Evolutionary conservation across 768 basidiomycete species (phyloP).

Genomic region (Asterophora parasitica): DNA sequence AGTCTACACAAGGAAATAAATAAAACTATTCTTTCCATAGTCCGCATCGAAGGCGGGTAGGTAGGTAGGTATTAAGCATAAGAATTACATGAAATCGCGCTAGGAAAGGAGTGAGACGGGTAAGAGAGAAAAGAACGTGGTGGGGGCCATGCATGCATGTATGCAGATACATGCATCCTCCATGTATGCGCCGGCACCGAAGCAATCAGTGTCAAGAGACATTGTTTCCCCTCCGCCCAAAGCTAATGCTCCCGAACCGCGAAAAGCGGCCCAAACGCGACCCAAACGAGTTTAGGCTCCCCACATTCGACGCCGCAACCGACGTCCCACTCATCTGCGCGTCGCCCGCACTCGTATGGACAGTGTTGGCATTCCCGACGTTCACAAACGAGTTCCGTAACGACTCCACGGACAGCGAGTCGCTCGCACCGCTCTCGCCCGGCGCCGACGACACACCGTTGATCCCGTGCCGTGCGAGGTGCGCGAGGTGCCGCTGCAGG

Average conservation of each 20-base stretch:
- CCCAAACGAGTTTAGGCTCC: conserved; percentile 51
- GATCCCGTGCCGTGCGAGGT: conserved; percentile 79
- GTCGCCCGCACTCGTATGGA: conserved; percentile 31
- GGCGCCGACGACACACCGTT: conserved; percentile 77
- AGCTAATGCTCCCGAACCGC: conserved; percentile 69
- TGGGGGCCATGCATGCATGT: conserved; percentile 2
- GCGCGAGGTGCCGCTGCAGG: conserved; percentile 74
- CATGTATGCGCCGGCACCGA: conserved; percentile 3
- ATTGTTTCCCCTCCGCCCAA: conserved; percentile 44
- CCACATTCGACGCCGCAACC: conserved; percentile 57
- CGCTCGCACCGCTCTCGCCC: conserved; percentile 53
- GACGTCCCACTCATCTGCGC: conserved; percentile 53
- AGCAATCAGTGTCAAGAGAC: conserved; percentile 5
- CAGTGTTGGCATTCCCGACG: conserved; percentile 43
- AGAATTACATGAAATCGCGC: conserved; percentile 6
- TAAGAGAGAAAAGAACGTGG: conserved; percentile 10
- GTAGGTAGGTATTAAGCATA: neutral
- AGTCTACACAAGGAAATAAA: neutral
- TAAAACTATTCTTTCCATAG: neutral
- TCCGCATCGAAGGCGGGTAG: neutral
- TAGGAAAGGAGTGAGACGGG: no score
- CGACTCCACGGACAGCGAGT: conserved; percentile 60
- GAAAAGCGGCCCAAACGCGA: conserved; percentile 73
- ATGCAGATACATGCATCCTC: neutral
- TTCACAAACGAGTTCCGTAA: conserved; percentile 75